A percentile compares a stretch with the other conserved stretches of the same genome.
Evolutionary conservation across 139 green algal species (phyloP).

Genomic region (Gonium pectorale): DNA sequence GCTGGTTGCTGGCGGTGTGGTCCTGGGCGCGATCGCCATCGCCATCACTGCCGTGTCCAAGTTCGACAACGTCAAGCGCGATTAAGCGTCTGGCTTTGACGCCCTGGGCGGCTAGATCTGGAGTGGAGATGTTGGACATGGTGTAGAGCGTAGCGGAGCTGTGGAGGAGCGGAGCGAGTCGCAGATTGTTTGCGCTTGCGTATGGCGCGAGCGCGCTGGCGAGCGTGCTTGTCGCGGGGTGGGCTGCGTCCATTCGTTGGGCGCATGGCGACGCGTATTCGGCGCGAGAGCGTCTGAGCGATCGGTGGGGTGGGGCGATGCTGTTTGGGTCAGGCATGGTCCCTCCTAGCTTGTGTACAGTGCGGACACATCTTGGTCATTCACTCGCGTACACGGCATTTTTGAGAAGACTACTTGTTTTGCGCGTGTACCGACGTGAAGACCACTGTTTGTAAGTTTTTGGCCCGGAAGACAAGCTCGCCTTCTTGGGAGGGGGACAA

Average conservation of each 20-base stretch:
- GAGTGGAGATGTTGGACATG: neutral
- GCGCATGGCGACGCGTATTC: neutral
- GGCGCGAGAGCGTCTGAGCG: neutral
- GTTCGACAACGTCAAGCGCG: constrained; percentile 78
- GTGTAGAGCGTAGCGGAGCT: too few relatives aligned
- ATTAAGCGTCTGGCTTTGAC: neutral
- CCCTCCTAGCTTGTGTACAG: constrained; percentile 31
- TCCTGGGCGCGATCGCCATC: constrained; percentile 86
- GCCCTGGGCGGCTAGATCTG: neutral
- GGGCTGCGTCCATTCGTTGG: neutral
- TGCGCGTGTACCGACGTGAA: neutral
- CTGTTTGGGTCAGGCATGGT: too few relatives aligned
- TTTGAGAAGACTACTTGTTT: constrained; percentile 33
- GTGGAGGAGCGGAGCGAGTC: neutral
- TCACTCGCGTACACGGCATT: neutral
- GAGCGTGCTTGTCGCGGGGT: neutral
- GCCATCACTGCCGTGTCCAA: constrained; percentile 87
- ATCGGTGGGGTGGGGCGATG: neutral
- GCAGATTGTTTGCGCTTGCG: too few relatives aligned
- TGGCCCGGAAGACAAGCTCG: too few relatives aligned
- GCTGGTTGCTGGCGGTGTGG: constrained; percentile 87
- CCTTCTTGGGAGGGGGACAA: too few relatives aligned
- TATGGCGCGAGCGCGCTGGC: constrained; percentile 23
- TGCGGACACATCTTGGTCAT: neutral
- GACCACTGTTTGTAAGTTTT: neutral